Evolutionary conservation across 495 filamentous ascomycete species (phyloP).

Genomic region (Trichoderma gamsii): DNA sequence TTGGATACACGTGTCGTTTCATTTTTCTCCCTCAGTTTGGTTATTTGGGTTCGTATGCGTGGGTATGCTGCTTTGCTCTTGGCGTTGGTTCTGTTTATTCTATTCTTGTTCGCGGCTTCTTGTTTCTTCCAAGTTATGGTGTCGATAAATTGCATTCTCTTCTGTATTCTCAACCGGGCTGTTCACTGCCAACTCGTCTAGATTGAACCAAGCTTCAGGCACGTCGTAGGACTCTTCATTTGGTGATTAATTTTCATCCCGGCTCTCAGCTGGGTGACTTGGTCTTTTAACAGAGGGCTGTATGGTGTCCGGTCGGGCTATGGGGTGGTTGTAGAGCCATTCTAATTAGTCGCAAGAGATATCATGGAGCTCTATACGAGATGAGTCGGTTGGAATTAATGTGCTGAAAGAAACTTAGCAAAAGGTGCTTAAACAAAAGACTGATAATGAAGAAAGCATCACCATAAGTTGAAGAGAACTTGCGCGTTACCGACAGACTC

Average conservation of each 20-base stretch:
- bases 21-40: no score
- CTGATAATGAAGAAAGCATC: background rate
- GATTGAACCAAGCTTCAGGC: constrained; percentile 33
- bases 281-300: background rate
- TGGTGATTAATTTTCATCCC: background rate
- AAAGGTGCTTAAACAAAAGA: background rate
- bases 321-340: background rate
- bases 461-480: background rate
- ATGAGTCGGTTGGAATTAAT: background rate
- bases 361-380: background rate
- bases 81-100: no score
- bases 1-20: no score
- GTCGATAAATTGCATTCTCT: constrained; percentile 17
- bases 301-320: background rate
- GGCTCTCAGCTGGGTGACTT: background rate
- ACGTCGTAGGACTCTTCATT: constrained; percentile 23
- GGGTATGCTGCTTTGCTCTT: no score
- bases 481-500: background rate
- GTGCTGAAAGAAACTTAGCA: background rate
- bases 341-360: background rate
- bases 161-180: constrained; percentile 30
- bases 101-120: no score
- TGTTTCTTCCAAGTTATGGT: no score
- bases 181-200: constrained; percentile 31
- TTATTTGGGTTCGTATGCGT: no score